Conservation (phyloP, 345 rosid genomes). For the Brassica nigra region DNA sequence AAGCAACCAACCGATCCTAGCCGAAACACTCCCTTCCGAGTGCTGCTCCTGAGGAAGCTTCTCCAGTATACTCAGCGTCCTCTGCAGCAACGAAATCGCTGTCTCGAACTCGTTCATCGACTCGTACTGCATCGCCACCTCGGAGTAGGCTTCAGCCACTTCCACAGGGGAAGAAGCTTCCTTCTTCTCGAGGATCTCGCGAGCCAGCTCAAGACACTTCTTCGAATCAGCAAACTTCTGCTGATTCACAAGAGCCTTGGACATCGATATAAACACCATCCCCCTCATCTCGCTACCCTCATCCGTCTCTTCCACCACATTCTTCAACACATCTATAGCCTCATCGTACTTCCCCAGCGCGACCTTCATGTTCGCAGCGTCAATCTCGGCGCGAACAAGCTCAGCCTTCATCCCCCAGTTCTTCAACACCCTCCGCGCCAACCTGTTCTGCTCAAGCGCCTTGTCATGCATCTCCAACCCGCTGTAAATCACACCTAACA, state of each 20-base stretch:
- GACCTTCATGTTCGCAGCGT: conserved; percentile 87
- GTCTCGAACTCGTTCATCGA: conserved; percentile 81
- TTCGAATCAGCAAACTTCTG: conserved; percentile 70
- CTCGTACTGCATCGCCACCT: conserved; percentile 90
- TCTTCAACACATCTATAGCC: conserved; percentile 68
- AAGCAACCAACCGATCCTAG: conserved; percentile 93
- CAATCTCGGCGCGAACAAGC: conserved; percentile 74
- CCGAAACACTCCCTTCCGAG: conserved; percentile 84
- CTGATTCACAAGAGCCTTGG: conserved; percentile 68
- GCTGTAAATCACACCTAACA: conserved; percentile 83
- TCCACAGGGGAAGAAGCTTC: conserved; percentile 63
- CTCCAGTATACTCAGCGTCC: conserved; percentile 73
- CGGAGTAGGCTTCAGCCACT: conserved; percentile 90
- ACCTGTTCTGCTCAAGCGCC: conserved; percentile 81
- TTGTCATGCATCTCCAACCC: conserved; percentile 87
- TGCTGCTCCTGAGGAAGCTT: conserved; percentile 86
- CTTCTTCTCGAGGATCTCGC: conserved; percentile 79
- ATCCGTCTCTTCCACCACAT: conserved; percentile 67
- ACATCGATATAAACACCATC: conserved; percentile 78
- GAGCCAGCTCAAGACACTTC: conserved; percentile 77
- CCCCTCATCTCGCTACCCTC: conserved; percentile 77
- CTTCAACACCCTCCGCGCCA: conserved; percentile 74
- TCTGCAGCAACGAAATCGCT: conserved; percentile 73
- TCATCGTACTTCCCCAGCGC: conserved; percentile 79
- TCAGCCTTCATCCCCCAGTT: conserved; percentile 81